These are phyloP conservation scores for Pontederia paniculata DNA, from an alignment of 176 grass and related monocot genomes.

Conservation along the genomic window DNA sequence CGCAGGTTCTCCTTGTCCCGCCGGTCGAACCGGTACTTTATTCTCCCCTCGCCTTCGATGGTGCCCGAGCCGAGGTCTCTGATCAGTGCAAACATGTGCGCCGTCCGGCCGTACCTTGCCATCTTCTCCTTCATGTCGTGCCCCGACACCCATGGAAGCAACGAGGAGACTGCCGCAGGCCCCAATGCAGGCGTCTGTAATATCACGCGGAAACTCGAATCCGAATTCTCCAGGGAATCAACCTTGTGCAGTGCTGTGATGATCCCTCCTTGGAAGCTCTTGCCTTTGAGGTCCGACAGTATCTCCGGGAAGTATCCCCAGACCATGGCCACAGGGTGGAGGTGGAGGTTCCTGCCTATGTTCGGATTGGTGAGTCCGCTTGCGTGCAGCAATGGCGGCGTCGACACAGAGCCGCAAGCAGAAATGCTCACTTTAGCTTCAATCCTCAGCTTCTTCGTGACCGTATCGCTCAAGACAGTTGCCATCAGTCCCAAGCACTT, in stretches of 20 bases:
- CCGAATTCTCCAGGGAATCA: conserved; percentile 17
- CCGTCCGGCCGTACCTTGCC: conserved; percentile 49
- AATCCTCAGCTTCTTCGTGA: conserved; percentile 46
- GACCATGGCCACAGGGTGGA: conserved; percentile 48
- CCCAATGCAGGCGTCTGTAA: conserved; percentile 56
- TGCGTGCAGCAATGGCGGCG: conserved; percentile 48
- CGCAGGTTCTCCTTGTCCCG: conserved; percentile 50
- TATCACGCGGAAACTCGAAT: conserved; percentile 23
- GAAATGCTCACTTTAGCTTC: conserved; percentile 54
- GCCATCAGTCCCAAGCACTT: conserved; percentile 57
- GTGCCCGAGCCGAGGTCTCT: conserved; percentile 55
- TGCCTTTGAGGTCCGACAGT: conserved; percentile 43
- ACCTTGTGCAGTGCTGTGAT: conserved; percentile 87
- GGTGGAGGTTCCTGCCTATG: conserved; percentile 81
- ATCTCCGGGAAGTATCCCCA: conserved; percentile 88
- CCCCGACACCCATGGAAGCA: conserved; percentile 72
- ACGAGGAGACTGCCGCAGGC: conserved; percentile 22
- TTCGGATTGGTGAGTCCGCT: conserved; percentile 68
- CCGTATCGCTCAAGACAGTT: conserved; percentile 23
- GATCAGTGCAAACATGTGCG: conserved; percentile 50
- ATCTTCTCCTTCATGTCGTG: conserved; percentile 68
- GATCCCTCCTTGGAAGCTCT: conserved; percentile 69
- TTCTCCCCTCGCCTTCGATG: conserved; percentile 43
- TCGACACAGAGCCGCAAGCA: conserved; percentile 51
- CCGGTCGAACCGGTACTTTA: conserved; percentile 35